Base-by-base conservation (phyloP, 2,329 filamentous ascomycete species). In the Neocucurbitaria cava region DNA sequence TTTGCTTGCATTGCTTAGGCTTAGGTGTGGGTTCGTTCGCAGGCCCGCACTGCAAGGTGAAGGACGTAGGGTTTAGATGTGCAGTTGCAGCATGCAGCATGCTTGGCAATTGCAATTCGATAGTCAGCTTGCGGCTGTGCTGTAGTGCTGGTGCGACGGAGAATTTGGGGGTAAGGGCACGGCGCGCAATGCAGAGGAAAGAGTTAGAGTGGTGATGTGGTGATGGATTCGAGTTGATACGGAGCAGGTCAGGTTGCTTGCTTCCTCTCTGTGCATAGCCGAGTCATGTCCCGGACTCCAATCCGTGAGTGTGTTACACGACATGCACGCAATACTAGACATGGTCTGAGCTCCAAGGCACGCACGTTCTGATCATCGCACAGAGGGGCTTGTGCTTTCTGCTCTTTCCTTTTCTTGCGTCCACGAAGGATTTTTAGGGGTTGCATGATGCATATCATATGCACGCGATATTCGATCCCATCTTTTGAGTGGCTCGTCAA, bases 401-500 rank as follows among this genome's bases (percentile, higher is more conserved):
- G 30, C 18, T 24, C 41, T 30, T 28, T 10, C 36, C n/a, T 17
- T 13, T 24, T 23, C 24, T 41, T 48, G 46, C 36, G 24, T 33
- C 33, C 46, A 40, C 38, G n/a, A 40, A n/a, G 21, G n/a, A n/a
- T 23, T 3, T 6, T 40, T 7, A 23, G 11, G 38, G 21, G 15
- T 30, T 30, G 41, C 41, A 30, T 28, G 41, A 23, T 43, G 41
- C 41, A 43, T 28, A 43, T 18, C 48, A 50, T 50, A 43, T 43
- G 39, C 47, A 33, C 15, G 47, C 17, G 20, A 33, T 35, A 17
- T 3, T 11, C 36, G 24, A 17, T 40, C 20, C 15, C 23, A 17
- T 39, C 21, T 11, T 43, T 11, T 43, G n/a, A 43, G 41, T 43
- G 41, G 41, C 11, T 20, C 41, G n/a, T 13, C 15, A 30, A 10